phyloP scores from a whole-genome alignment of 2,329 filamentous ascomycete genomes.

The Cordyceps farinosa region DNA sequence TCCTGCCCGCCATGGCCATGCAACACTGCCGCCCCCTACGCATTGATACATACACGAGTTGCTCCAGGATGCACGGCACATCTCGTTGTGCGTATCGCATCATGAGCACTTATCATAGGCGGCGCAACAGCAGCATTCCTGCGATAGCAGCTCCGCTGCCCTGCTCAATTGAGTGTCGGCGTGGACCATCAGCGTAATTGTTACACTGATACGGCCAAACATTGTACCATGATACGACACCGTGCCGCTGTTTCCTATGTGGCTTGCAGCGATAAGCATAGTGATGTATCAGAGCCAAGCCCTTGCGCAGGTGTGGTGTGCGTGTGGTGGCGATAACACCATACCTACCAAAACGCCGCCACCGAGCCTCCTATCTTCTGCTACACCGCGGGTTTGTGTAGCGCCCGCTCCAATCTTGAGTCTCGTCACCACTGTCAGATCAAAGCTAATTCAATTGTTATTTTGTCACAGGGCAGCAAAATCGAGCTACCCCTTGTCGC shows the following conservation, averaged over 20 bases:
- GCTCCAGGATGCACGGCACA: neutral
- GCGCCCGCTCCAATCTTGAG: neutral
- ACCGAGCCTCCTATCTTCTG: neutral
- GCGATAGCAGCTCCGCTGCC: neutral
- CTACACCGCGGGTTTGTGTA: neutral
- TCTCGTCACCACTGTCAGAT: slow-evolving; percentile 6
- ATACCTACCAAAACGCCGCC: neutral
- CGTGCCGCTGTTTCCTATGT: neutral
- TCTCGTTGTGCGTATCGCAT: neutral
- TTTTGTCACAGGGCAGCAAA: neutral
- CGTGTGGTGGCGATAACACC: slow-evolving; percentile 9
- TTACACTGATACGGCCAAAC: neutral
- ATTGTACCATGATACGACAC: neutral
- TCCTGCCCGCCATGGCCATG: neutral
- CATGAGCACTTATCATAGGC: neutral
- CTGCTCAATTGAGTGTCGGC: neutral
- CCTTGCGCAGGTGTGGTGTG: neutral
- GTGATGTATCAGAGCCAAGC: slow-evolving; percentile 5
- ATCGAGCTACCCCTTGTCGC: neutral
- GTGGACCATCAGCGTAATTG: neutral
- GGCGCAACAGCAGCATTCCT: neutral
- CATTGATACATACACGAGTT: neutral
- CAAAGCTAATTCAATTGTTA: neutral
- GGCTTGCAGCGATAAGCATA: slow-evolving; percentile 13
- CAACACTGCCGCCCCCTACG: neutral